Conservation (phyloP, 179 eudicot species). For the Beta lomatogona region DNA sequence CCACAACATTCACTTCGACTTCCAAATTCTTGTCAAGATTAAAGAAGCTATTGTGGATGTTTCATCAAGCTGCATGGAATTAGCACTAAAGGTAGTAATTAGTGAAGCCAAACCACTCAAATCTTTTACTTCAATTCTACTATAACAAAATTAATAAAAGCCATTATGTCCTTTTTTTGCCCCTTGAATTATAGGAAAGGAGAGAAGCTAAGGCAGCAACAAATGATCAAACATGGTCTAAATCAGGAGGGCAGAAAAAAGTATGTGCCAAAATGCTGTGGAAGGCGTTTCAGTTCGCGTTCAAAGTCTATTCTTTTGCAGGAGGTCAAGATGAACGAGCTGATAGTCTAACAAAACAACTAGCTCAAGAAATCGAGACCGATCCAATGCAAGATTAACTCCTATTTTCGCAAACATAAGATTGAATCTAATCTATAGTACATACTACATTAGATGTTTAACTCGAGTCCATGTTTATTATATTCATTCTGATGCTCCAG, state of each 20-base stretch:
- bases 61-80: constrained; percentile 93
- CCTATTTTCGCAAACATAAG: background rate
- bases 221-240: constrained; percentile 42
- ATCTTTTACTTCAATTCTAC: background rate
- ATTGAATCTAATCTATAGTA: constrained; percentile 12
- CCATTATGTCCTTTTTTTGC: background rate
- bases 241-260: constrained; percentile 48
- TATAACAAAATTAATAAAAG: background rate
- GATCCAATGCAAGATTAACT: constrained; percentile 52
- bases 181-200: constrained; percentile 52
- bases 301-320: constrained; percentile 83
- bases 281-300: constrained; percentile 95
- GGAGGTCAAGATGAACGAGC: constrained; percentile 99
- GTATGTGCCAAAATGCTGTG: constrained; percentile 72
- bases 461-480: background rate
- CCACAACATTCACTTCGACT: constrained; percentile 85
- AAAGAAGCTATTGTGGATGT: constrained; percentile 90
- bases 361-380: constrained; percentile 84
- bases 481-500: constrained; percentile 12
- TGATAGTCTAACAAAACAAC: constrained; percentile 72
- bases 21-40: constrained; percentile 65
- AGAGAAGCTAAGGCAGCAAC: constrained; percentile 55
- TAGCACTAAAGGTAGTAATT: constrained; percentile 70
- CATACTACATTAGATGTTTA: background rate
- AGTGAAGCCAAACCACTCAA: background rate